Percentiles rank a stretch among this genome's conserved stretches.
Evolutionary conservation across 2,329 filamentous ascomycete genomes (phyloP).

Genomic region (Diplodia intermedia): DNA sequence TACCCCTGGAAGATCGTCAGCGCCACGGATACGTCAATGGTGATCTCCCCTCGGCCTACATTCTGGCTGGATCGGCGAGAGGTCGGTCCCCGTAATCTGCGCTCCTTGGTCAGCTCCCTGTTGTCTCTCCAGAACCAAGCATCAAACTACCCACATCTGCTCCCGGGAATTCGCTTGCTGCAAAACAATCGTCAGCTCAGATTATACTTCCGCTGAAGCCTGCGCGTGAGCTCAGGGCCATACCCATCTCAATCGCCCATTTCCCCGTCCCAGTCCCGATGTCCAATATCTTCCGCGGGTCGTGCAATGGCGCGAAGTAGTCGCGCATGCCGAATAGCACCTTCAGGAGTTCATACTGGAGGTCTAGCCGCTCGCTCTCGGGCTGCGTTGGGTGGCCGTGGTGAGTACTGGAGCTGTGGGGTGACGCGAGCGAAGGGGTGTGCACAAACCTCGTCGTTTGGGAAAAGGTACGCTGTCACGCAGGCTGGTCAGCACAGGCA

Average conservation of each 20-base stretch:
- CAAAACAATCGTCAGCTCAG: constrained; percentile 37
- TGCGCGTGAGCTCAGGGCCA: constrained; percentile 29
- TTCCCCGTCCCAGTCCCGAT: constrained; percentile 53
- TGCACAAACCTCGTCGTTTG: constrained; percentile 46
- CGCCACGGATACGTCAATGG: neutral
- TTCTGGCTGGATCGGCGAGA: constrained; percentile 51
- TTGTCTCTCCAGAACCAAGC: neutral
- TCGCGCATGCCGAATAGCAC: constrained; percentile 45
- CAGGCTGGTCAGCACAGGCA: neutral
- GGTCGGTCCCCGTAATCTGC: constrained; percentile 52
- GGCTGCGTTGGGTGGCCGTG: constrained; percentile 36
- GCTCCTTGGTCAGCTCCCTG: constrained; percentile 35
- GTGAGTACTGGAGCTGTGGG: neutral
- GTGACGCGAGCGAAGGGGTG: constrained; percentile 19
- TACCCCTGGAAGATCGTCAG: constrained; percentile 46
- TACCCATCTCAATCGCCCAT: constrained; percentile 54
- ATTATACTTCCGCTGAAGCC: neutral
- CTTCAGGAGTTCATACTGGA: constrained; percentile 50
- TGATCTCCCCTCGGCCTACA: constrained; percentile 36
- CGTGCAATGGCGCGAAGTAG: constrained; percentile 48
- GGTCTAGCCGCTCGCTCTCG: constrained; percentile 49
- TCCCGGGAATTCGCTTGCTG: constrained; percentile 46
- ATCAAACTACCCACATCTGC: constrained; percentile 40
- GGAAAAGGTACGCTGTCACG: constrained; percentile 47
- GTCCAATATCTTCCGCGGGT: constrained; percentile 50